phyloP scores from a whole-genome alignment of 2,329 filamentous ascomycete genomes.

The Ophiostoma sp. region DNA sequence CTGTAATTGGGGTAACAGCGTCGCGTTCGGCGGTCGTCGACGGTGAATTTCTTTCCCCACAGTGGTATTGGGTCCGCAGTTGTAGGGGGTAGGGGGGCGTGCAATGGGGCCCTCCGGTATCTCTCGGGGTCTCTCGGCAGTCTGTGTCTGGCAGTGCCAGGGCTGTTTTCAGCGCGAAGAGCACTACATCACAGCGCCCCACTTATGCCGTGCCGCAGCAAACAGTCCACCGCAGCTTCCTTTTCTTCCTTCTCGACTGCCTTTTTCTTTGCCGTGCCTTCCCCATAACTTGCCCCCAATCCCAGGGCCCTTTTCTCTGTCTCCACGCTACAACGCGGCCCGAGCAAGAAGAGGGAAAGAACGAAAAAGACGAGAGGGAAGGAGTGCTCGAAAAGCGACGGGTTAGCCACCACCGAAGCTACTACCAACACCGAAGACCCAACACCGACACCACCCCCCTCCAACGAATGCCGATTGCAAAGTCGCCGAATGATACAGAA shows the following conservation, averaged over 20 bases:
- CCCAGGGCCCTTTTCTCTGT: neutral
- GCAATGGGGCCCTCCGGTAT: neutral
- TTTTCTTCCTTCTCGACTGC: neutral
- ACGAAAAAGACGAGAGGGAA: no score
- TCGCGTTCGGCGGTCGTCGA: neutral
- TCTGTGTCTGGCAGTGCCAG: neutral
- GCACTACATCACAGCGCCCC: neutral
- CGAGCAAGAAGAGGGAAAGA: neutral
- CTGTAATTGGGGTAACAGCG: neutral
- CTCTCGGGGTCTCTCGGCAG: neutral
- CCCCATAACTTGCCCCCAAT: neutral
- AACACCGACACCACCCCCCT: neutral
- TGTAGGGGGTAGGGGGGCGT: neutral
- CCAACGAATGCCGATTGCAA: neutral
- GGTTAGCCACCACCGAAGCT: neutral
- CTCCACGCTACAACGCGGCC: neutral
- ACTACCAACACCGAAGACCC: neutral
- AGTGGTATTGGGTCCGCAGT: neutral
- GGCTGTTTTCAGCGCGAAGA: neutral
- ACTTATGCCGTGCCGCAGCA: neutral
- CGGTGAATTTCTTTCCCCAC: neutral
- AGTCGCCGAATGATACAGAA: neutral
- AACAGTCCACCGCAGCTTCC: neutral
- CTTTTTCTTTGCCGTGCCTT: neutral
- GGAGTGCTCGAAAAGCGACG: neutral